phyloP scores from a whole-genome alignment of 805 yeast species.

The Metschnikowia drakensbergensis region DNA sequence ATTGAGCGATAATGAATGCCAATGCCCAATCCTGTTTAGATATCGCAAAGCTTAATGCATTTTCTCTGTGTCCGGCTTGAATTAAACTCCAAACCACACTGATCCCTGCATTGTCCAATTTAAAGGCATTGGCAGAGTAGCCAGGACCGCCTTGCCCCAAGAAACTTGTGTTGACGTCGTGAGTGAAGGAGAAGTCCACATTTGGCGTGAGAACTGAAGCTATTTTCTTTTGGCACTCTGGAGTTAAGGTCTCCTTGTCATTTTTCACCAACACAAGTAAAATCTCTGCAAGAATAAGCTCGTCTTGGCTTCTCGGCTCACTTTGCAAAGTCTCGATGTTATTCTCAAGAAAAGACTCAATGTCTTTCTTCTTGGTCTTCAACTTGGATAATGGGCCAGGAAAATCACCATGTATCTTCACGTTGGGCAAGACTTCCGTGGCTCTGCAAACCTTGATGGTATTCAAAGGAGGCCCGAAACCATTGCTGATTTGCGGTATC shows the following conservation, averaged over 20 bases:
- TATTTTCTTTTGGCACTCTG: slow-evolving; percentile 28
- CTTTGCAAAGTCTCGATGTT: slow-evolving; percentile 19
- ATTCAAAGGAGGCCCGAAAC: slow-evolving; percentile 28
- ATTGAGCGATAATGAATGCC: slow-evolving; percentile 65
- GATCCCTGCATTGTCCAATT: slow-evolving; percentile 37
- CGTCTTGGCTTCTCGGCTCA: slow-evolving; percentile 16
- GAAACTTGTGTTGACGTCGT: slow-evolving; percentile 6
- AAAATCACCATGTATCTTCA: slow-evolving; percentile 35
- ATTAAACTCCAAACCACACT: slow-evolving; percentile 35
- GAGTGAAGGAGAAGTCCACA: slow-evolving; percentile 32
- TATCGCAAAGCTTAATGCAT: slow-evolving; percentile 62
- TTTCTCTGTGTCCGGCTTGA: slow-evolving; percentile 60
- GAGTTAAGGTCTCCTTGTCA: slow-evolving; percentile 30
- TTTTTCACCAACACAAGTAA: slow-evolving; percentile 24
- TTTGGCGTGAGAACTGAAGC: slow-evolving; percentile 43
- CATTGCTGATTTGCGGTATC: slow-evolving; percentile 24
- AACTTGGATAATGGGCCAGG: slow-evolving; percentile 65
- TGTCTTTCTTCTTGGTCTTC: slow-evolving; percentile 60
- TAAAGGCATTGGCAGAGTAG: slow-evolving; percentile 37
- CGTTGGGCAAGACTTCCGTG: slow-evolving; percentile 20
- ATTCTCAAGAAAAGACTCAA: slow-evolving; percentile 55
- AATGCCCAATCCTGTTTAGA: slow-evolving; percentile 70
- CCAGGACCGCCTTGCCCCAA: slow-evolving; percentile 4
- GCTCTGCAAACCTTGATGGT: slow-evolving; percentile 34
- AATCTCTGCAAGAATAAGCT: slow-evolving; percentile 30